Evolutionary conservation across 2,329 filamentous ascomycete genomes (phyloP).

Genomic region (Aspergillus tubingensis): DNA sequence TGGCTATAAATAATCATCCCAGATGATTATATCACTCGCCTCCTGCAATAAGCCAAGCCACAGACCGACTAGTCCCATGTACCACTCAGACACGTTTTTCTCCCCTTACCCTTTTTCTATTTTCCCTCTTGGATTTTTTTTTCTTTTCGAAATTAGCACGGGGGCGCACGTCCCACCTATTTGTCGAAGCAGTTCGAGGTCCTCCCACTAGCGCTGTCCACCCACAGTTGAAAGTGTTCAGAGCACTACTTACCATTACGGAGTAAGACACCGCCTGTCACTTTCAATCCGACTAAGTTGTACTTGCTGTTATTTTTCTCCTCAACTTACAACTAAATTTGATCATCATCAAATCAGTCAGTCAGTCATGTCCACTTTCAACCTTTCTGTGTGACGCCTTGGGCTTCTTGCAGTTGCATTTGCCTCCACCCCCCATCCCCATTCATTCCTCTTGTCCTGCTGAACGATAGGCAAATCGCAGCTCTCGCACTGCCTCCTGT

Average conservation of each 20-base stretch:
- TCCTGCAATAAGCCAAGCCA: slow-evolving; percentile 9
- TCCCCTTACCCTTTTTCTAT: not conserved
- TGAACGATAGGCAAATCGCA: not conserved
- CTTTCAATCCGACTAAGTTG: not conserved
- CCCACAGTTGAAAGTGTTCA: not conserved
- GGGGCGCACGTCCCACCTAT: slow-evolving; percentile 7
- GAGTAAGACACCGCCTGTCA: not conserved
- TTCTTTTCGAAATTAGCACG: slow-evolving; percentile 7
- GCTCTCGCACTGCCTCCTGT: slow-evolving; percentile 2
- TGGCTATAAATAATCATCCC: slow-evolving; percentile 1
- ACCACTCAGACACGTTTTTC: slow-evolving; percentile 6
- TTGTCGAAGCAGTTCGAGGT: slow-evolving; percentile 4
- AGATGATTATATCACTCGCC: not conserved
- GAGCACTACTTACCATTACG: not conserved
- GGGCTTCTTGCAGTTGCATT: not conserved
- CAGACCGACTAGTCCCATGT: slow-evolving; percentile 1
- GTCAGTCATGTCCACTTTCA: not conserved
- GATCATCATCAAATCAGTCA: no score
- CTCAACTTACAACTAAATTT: no score
- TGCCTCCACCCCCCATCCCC: not conserved
- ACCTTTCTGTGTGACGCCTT: not conserved
- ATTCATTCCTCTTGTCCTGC: not conserved
- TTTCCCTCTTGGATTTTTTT: no score
- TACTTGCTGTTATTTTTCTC: not conserved
- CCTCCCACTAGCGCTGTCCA: not conserved